Percentiles rank a stretch among this genome's conserved stretches.
These are phyloP conservation scores for Cyamopsis tetragonoloba DNA, from an alignment of 306 rosid genomes.

Conservation along the genomic window DNA sequence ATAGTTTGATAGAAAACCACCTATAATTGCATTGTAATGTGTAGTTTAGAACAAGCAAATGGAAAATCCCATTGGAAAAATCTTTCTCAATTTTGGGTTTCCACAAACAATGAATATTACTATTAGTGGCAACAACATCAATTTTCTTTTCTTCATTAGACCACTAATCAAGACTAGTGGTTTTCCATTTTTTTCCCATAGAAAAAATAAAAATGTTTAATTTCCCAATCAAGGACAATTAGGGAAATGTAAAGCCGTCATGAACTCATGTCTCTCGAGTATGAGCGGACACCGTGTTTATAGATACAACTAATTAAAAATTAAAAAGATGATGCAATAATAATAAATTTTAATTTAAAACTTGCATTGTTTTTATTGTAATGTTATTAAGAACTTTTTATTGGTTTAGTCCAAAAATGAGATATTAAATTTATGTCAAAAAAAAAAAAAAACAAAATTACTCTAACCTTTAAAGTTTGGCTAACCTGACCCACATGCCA, in stretches of 20 bases:
- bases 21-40: background rate
- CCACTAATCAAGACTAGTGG: background rate
- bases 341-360: too few species aligned
- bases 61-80: background rate
- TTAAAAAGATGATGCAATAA: too few species aligned
- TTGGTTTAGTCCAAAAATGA: too few species aligned
- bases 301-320: too few species aligned
- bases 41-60: background rate
- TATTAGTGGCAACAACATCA: background rate
- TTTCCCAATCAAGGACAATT: background rate
- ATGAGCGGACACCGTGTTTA: too few species aligned
- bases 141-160: background rate
- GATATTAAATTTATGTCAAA: too few species aligned
- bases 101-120: background rate
- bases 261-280: too few species aligned
- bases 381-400: too few species aligned
- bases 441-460: too few species aligned
- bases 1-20: background rate
- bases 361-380: too few species aligned
- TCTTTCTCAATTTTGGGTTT: background rate
- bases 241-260: background rate
- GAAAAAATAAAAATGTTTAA: background rate
- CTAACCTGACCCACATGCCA: conserved; percentile 9
- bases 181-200: conserved; percentile 5
- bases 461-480: background rate